Conservation (phyloP, 164 flowering plant species). For the Sedum album region DNA sequence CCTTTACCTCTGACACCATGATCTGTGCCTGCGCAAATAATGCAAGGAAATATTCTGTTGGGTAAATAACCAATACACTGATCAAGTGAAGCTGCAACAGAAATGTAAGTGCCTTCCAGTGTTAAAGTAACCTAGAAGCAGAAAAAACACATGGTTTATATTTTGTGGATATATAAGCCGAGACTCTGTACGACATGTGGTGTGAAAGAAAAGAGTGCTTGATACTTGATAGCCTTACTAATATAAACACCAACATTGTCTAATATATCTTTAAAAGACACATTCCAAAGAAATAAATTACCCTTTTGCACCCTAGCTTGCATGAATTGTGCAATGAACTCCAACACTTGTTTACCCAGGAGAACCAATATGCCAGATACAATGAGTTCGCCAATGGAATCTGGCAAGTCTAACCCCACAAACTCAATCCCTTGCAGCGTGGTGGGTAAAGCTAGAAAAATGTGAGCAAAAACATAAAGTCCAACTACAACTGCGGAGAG, state of each 20-base stretch:
- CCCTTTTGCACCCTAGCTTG: constrained; percentile 79
- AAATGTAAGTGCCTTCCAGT: neutral
- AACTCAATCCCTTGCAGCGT: constrained; percentile 90
- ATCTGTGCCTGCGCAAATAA: constrained; percentile 50
- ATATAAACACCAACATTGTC: neutral
- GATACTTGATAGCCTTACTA: neutral
- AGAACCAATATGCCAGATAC: constrained; percentile 72
- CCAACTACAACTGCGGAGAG: constrained; percentile 55
- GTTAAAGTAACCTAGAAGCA: too few species aligned
- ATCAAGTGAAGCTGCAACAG: neutral
- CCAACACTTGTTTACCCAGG: constrained; percentile 60
- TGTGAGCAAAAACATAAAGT: constrained; percentile 58
- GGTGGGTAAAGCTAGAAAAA: constrained; percentile 50
- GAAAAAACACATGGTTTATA: too few species aligned
- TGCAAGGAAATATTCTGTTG: neutral
- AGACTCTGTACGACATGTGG: neutral
- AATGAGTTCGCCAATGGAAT: constrained; percentile 83
- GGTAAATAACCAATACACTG: neutral
- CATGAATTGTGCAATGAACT: constrained; percentile 73
- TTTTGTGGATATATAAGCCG: neutral
- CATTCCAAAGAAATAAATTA: constrained; percentile 17
- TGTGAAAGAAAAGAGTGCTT: neutral
- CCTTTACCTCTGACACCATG: constrained; percentile 97
- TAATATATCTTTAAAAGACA: neutral
- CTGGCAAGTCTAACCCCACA: constrained; percentile 90